Base-by-base conservation (phyloP, 139 green algal species). In the Astrephomene gubernaculifera region DNA sequence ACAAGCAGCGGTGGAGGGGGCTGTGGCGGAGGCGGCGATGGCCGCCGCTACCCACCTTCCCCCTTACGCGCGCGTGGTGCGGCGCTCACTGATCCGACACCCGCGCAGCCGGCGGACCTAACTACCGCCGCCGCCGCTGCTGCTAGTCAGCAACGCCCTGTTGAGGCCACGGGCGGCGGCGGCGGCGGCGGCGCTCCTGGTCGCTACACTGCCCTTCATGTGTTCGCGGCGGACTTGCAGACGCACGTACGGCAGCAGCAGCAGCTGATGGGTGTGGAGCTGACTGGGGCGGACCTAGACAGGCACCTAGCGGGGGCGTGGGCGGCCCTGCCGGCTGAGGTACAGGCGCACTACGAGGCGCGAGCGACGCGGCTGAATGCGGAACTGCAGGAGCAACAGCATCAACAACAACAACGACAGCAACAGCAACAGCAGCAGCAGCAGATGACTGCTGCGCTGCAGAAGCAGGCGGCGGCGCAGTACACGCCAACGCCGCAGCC, bases 331-430 rank as follows among this genome's bases (percentile, higher is more conserved):
- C 70, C 70, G 41, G 33, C 70, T 41, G 43, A 78, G 27, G 9
- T 78, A 36, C 70, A 63, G 70, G n/a, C 27, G 25, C 70, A 78
- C 8, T 78, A 52, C 31, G 70, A 78, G 70, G 25, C 41, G 41
- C 44, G 70, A 2, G 70, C 43, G 14, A 43, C 70, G 6, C 25
- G 43, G 9, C 12, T 25, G 6, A 65, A 65, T 22, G 57, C 57
- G 6, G 57, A 65, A 57, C 12, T 57, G 14, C 12, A 25, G 49
- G 49, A 57, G 12, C 49, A 57, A 17, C 49, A 65, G 14, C 54
- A 29, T 21, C 54, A 65, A 24, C 54, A 65, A 65, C 54, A 65
- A 29, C 22, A 31, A 24, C 54, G 9, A 8, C 54, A 21, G 54
- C 61, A 41, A 6, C 61, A 69, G n/a, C 61, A 69, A 69, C 70